Base-by-base conservation (phyloP, 148 eudicot species). In the Amaranthus cruentus region DNA sequence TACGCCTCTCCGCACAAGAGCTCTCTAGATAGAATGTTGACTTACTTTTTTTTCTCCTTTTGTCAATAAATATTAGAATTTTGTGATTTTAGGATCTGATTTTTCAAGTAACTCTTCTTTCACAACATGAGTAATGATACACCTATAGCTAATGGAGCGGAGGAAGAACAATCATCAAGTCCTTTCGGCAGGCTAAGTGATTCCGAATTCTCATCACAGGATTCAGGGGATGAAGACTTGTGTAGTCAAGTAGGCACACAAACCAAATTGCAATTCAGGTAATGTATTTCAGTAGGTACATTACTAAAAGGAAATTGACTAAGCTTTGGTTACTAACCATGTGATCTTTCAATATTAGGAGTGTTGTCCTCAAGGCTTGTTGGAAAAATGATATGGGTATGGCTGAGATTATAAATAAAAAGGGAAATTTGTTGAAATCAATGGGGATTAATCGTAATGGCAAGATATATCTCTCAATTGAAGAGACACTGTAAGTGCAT, bases 281-380 rank as follows among this genome's bases (percentile, higher is more conserved):
- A 62, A 53, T 47, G 11, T 38, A 21, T 62, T 52, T 18, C 10
- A 61, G 5, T 61, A 28, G 11, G 47, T 13, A 6, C 6, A 69
- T 14, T 5, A 54, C 51, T 13, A 11, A 47, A 9, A 62, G 43
- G 43, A 21, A 68, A 18, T 21, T 11, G 7, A 42, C 13, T 46
- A 15, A 55, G 4, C 12, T 55, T 14, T 46, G 62, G 13, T 49
- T 42, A 4, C 5, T 67, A 10, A n/a, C 48, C 21, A 11, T 38
- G 42, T 78, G 13, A 44, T 57, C 53, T 12, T 76, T 70, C 6
- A 73, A 6, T 21, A 1, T 21, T 21, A 92, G 95, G 85, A 87
- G 86, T 73, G 75, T 68, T 72, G 62, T 69, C 28, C 81, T 86
- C 4, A 87, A 81, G 79, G 91, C 90, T 68, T 56, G 77, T 68